Evolutionary conservation across 78 protist genomes (phyloP).

Genomic region (Chrysochromulina parva): DNA sequence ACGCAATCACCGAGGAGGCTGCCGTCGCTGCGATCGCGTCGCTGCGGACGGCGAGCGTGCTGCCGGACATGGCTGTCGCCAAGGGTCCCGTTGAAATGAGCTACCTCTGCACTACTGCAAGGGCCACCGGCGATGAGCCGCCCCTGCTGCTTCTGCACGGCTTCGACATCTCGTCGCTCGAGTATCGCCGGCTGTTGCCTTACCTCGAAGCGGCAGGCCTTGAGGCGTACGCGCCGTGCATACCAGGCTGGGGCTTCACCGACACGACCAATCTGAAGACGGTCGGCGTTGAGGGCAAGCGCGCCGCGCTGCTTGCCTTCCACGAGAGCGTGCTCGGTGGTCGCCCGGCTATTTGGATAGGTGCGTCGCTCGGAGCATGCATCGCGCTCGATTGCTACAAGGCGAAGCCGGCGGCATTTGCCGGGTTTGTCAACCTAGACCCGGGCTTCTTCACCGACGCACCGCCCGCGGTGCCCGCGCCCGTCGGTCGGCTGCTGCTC

Average conservation of each 20-base stretch:
- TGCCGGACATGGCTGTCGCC: too few relatives aligned
- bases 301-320: background rate
- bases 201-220: background rate
- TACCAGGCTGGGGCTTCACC: slow-evolving; percentile 48
- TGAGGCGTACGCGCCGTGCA: background rate
- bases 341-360: background rate
- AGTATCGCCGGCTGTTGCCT: slow-evolving; percentile 34
- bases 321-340: background rate
- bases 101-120: too few relatives aligned
- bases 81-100: too few relatives aligned
- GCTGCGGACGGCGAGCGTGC: too few relatives aligned
- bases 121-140: background rate
- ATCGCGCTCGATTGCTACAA: background rate
- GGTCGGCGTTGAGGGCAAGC: background rate
- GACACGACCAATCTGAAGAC: background rate
- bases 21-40: too few relatives aligned
- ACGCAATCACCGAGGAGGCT: too few relatives aligned
- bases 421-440: background rate
- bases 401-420: background rate
- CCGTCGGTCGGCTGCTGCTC: background rate
- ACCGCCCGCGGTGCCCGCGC: background rate
- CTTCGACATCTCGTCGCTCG: slow-evolving; percentile 35
- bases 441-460: slow-evolving; percentile 34
- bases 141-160: slow-evolving; percentile 32
- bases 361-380: slow-evolving; percentile 28